Evolutionary conservation across 768 basidiomycete species (phyloP).

Genomic region (Pleurotus tuoliensis): DNA sequence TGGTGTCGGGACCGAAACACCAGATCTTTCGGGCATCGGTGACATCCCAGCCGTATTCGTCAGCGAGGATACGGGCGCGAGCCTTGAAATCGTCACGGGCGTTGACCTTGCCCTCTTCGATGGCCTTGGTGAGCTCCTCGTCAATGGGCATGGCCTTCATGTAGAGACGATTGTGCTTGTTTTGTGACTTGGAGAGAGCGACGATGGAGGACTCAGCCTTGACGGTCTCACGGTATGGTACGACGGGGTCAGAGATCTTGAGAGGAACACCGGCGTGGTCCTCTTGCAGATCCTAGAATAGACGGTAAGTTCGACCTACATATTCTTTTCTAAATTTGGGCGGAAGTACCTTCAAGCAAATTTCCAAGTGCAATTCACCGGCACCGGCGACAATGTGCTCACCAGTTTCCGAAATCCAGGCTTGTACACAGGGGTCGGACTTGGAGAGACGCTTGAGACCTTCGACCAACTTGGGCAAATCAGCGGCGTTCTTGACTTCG

Average conservation of each 20-base stretch:
- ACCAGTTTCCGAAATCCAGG: conserved; percentile 87
- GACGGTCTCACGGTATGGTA: conserved; percentile 97
- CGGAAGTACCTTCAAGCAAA: conserved; percentile 87
- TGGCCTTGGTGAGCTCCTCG: conserved; percentile 91
- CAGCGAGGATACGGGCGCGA: conserved; percentile 93
- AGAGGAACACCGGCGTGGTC: conserved; percentile 99
- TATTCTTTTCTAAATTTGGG: background rate
- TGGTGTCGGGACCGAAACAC: conserved; percentile 99
- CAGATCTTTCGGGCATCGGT: conserved; percentile 99
- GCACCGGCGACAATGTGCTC: conserved; percentile 99
- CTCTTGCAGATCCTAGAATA: conserved; percentile 87
- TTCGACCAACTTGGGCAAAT: conserved; percentile 99
- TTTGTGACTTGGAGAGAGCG: conserved; percentile 98
- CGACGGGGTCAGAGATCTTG: conserved; percentile 97
- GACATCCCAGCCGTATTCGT: conserved; percentile 97
- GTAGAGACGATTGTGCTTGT: conserved; percentile 99
- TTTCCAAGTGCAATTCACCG: conserved; percentile 98
- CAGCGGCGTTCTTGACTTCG: conserved; percentile 99
- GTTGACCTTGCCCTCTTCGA: conserved; percentile 81
- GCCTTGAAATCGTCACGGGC: conserved; percentile 97
- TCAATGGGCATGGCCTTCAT: conserved; percentile 90
- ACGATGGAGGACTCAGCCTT: conserved; percentile 93
- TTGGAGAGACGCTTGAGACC: conserved; percentile 99
- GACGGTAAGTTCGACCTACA: conserved; percentile 6
- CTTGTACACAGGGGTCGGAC: conserved; percentile 98